Evolutionary conservation across 2,329 filamentous ascomycete genomes (phyloP), one percentile per base, ranked within the genome.

Genomic region (Lasiodiplodia sp.): DNA sequence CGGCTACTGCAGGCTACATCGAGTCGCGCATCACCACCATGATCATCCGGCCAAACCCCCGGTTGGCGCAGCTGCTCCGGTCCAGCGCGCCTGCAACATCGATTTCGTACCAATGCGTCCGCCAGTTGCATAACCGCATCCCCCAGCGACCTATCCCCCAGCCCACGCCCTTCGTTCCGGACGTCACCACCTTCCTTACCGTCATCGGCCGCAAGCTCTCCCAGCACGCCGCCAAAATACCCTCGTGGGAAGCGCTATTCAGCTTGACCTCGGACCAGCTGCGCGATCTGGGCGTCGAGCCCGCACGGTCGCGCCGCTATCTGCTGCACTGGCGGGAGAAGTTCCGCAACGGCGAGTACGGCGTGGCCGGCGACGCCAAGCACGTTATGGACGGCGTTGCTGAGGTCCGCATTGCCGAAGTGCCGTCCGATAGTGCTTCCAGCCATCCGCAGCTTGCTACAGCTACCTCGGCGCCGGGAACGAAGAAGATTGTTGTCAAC

Each of bases 211-310:
- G 96, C 71, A 90, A 90, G 74, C 89, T 97, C 75, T 89, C 87
- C 76, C 89, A 91, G 77, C 93, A 97, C 83, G 88, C 91, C 60
- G 85, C 88, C 81, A 98, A 98, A 81, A 93, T 99, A 74, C 89
- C 92, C 2, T 91, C 91, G 12, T 98, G 96, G 96, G 91, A 96
- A 66, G 88, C 92, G 6, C 88, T 99, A 56, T 98, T 98, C 86
- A 90, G 90, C 56, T 85, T 96, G 71, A 90, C 88, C 25, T 93
- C 92, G 21, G 79, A 85, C 55, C 90, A 98, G 81, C 86, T 99
- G 72, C 89, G 90, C 72, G 90, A 95, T 74, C 86, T 96, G 21
- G 95, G 96, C 68, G 86, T 98, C 71, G 95, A 98, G 78, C 93
- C 94, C 16, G 87, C 95, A 21, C 90, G 95, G 55, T 88, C 89